Evolutionary conservation across 192 early-diverging fungal species (phyloP).

Genomic region (Chytriomyces confervae): DNA sequence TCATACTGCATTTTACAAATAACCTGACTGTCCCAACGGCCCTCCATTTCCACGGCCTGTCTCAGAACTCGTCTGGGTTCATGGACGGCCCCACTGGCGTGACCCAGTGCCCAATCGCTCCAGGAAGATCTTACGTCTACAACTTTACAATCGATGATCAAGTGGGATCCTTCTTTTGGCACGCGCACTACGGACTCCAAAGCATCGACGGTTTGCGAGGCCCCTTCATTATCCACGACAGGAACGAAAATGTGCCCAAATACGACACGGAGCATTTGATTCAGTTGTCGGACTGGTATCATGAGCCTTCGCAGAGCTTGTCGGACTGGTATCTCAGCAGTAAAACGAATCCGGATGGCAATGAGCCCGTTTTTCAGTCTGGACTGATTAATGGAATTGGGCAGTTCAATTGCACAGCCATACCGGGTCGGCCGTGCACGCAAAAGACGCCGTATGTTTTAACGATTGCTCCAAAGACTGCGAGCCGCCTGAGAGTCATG

Average conservation of each 20-base stretch:
- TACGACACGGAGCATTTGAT: constrained; percentile 76
- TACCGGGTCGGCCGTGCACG: background rate
- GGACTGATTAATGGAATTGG: constrained; percentile 65
- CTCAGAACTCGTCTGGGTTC: constrained; percentile 72
- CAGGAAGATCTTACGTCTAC: constrained; percentile 71
- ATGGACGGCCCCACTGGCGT: constrained; percentile 75
- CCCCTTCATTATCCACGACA: constrained; percentile 73
- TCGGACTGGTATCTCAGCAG: constrained; percentile 58
- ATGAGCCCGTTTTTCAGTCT: constrained; percentile 66
- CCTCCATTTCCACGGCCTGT: constrained; percentile 79
- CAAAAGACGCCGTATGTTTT: background rate
- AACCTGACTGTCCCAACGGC: constrained; percentile 53
- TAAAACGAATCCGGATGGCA: constrained; percentile 63
- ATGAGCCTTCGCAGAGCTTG: constrained; percentile 49
- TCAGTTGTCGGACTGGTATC: constrained; percentile 77
- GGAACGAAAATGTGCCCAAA: constrained; percentile 56
- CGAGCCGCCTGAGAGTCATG: constrained; percentile 51
- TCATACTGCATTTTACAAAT: constrained; percentile 39
- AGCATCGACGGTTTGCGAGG: constrained; percentile 79
- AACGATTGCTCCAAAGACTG: background rate
- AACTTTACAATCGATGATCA: constrained; percentile 55
- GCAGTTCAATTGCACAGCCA: constrained; percentile 25
- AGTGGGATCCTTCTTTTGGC: constrained; percentile 28
- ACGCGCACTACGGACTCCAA: constrained; percentile 50
- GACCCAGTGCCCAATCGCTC: constrained; percentile 79